phyloP scores from a whole-genome alignment of 495 filamentous ascomycete species.

The Aspergillus leporis region DNA sequence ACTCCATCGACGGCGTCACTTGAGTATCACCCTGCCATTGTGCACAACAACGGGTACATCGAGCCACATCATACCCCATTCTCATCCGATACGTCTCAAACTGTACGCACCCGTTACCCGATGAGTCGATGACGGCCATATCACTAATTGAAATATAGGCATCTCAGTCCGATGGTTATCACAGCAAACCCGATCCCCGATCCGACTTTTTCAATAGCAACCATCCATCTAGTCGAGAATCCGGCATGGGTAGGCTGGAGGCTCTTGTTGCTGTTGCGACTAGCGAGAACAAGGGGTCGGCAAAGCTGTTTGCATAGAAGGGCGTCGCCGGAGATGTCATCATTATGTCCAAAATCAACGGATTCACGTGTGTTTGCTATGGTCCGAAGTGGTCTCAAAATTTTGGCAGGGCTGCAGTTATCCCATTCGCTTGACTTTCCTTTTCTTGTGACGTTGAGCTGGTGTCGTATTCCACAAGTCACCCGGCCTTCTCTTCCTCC shows the following conservation, averaged over 20 bases:
- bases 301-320: conserved; percentile 42
- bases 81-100: conserved; percentile 42
- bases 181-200: conserved; percentile 34
- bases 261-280: conserved; percentile 89
- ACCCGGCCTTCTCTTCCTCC: conserved; percentile 5
- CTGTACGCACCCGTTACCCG: conserved; percentile 42
- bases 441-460: conserved; percentile 13
- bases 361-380: neutral
- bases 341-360: neutral
- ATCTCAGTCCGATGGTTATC: conserved; percentile 39
- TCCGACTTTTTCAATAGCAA: conserved; percentile 27
- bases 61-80: conserved; percentile 51
- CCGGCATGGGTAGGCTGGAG: conserved; percentile 71
- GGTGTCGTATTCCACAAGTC: conserved; percentile 18
- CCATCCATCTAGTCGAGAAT: conserved; percentile 31
- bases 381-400: neutral
- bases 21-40: conserved; percentile 65
- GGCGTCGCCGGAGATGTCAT: neutral
- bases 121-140: conserved; percentile 29
- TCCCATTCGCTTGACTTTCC: conserved; percentile 10
- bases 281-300: conserved; percentile 67
- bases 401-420: conserved; percentile 2
- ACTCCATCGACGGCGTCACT: conserved; percentile 62
- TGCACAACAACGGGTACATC: conserved; percentile 62
- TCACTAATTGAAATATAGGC: conserved; percentile 47